A percentile compares a stretch with the other conserved stretches of the same genome.
Evolutionary conservation across 192 early-diverging fungal genomes (phyloP).

Genomic region (Linnemannia elongata): DNA sequence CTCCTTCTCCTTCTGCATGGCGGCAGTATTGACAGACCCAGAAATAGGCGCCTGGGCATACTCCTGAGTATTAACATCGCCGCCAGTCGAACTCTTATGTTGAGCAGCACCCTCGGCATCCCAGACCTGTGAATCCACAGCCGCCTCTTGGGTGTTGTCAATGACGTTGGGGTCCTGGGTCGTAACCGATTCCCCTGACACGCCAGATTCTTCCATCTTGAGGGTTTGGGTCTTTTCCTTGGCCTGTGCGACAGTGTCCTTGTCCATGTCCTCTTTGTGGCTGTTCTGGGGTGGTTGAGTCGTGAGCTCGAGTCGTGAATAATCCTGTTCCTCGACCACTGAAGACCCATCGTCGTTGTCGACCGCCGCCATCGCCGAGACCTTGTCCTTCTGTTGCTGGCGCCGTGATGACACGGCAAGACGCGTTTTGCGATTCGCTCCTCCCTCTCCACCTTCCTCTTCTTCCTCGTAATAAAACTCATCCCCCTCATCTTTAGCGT

Average conservation of each 20-base stretch:
- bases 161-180: conserved; percentile 23
- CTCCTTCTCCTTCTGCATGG: background rate
- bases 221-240: background rate
- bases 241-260: background rate
- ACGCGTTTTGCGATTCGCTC: background rate
- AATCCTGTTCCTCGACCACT: conserved; percentile 1
- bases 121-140: conserved; percentile 20
- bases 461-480: background rate
- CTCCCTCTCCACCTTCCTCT: background rate
- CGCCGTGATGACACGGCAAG: background rate
- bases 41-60: conserved; percentile 9
- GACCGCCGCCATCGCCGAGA: background rate
- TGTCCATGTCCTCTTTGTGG: background rate
- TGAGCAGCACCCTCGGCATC: conserved; percentile 22
- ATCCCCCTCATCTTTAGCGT: background rate
- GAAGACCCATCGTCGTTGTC: conserved; percentile 21
- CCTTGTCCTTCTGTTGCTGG: background rate
- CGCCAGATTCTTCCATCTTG: background rate
- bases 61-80: background rate
- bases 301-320: background rate
- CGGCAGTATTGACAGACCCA: too few species aligned
- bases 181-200: background rate
- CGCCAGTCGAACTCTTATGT: background rate
- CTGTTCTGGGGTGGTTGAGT: background rate
- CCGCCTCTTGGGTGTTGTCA: conserved; percentile 11